Evolutionary conservation across 1,139 yeast species (phyloP), one percentile per base, ranked within the genome.

Genomic region (Wickerhamiella infanticola): DNA sequence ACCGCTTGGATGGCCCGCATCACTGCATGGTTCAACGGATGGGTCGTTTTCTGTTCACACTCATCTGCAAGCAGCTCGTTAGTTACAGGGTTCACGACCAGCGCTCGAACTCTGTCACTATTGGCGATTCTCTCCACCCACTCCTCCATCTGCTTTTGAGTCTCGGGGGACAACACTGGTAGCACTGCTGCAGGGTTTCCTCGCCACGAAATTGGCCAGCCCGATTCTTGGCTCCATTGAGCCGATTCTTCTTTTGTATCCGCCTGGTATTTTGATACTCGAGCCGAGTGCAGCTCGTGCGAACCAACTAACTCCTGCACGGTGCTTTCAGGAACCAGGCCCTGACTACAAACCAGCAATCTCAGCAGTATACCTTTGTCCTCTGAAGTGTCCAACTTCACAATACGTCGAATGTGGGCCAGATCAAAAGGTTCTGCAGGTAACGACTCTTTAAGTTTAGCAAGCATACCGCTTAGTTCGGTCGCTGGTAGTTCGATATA

Each of bases 181-280:
- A 76, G 76, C 57, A 84, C 90, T 45, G 82, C 80, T 51, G 80
- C 72, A 0, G 95, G 94, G 57, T 88, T 84, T 0, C 97, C 97
- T 54, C 86, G 79, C 97, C 97, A 90, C 35, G 85, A 70, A 49
- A 84, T 65, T 0, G 97, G 97, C 98, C 98, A 90, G 4, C 58
- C 57, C 51, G 73, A 74, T 35, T 60, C 51, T 1, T 58, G 50
- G 1, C 88, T 72, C 96, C 95, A 86, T 40, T 67, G 65, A 0
- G 62, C 51, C 6, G 81, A 72, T 13, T 75, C 62, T 25, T 79
- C 85, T 55, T 79, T 81, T 1, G 84, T 76, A 4, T 70, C 63
- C 0, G 93, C 88, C 25, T 72, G 70, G 47, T 66, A 66, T 37
- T 55, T 54, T 0, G 90, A 82, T 2, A 79, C 72, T 1, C 52